Base-by-base conservation (phyloP, 371 early-diverging fungal genomes). In the Chytridium lagenaria region DNA sequence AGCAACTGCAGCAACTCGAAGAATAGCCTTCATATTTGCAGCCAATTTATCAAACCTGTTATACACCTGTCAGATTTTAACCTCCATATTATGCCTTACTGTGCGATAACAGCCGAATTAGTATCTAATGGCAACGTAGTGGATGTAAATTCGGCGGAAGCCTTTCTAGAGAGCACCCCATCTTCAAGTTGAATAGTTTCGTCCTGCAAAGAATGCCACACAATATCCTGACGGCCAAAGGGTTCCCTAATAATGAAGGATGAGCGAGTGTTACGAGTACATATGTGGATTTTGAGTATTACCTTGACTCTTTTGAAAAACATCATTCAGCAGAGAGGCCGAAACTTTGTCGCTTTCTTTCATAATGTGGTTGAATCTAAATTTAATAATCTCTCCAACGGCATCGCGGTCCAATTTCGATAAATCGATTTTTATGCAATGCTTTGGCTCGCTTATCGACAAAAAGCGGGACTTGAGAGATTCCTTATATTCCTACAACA, bases 1-100 rank as follows among this genome's bases (percentile, higher is more conserved):
- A 0, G 74, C 40, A 15, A 74, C 57, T 7, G 69, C n/a, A 22
- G 44, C 40, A 26, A 69, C 69, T 7, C 74, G 57, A 1, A 74
- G 38, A n/a, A 74, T n/a, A 15, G 26, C 19, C 50, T 74, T 74
- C 69, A 74, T 59, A 39, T 51, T 49, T 1, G 64, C 26, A 0
- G 69, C 26, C 7, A 74, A 38, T 38, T 69, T 74, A 44, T 74
- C 74, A 63, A 74, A 74, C 50, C 73, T 73, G 49, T 33, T 30
- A 22, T 30, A 19, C n/a, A 65, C 15, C n/a, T 63, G 2, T 63
- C 23, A 66, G 44, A 65, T 7, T n/a, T 36, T 64, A 26, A 64
- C 0, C 36, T 19, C n/a, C 0, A 22, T 7, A 38, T 15, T 50
- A 31, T 22, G 16, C 66, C n/a, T 49, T 69, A 72, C 75, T 74